Base-by-base conservation (phyloP, 352 stramenopile species). In the Phytophthora uliginosa region DNA sequence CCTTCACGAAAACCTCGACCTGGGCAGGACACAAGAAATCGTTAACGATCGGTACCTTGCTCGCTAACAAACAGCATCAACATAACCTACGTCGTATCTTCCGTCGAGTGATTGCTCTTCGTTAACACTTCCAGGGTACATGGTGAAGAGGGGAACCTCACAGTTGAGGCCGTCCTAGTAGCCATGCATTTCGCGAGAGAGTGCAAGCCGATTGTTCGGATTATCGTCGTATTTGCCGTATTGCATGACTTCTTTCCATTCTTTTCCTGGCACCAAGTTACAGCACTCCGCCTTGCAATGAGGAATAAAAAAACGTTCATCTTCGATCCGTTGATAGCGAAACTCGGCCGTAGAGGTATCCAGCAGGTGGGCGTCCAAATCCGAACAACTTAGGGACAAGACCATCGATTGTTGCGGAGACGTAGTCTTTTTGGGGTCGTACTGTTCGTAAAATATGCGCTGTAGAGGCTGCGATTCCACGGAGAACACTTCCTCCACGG, bases 91-190 rank as follows among this genome's bases (percentile, higher is more conserved):
- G 38, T 42, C 52, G 57, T 15, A 42, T 38, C 57, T 63, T 6
- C 34, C 52, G 40, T 42, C 40, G 36, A 63, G 53, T 24, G 57
- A 53, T 63, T n/a, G 36, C 34, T 54, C 28, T 42, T 63, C n/a
- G 15, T 38, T 18, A 18, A 54, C 24, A 24, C 22, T 15, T 63
- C 40, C 57, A 26, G 36, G 36, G 12, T 54, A 20, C 36, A 63
- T 38, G 40, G 40, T 53, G 40, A 63, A 17, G 57, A 63, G 51
- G 24, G 56, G 56, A 52, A 63, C 13, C 20, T 52, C 56, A 17
- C 45, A 38, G 56, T 22, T 53, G n/a, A 42, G 38, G 26, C 40
- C 40, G 20, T 52, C 45, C n/a, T 52, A 52, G 18, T 26, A 52
- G 20, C 45, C 45, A 51, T n/a, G 42, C 42, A 51, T 51, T 9